Conservation (phyloP, 1,284 basidiomycete species). For the Malassezia vespertilionis region DNA sequence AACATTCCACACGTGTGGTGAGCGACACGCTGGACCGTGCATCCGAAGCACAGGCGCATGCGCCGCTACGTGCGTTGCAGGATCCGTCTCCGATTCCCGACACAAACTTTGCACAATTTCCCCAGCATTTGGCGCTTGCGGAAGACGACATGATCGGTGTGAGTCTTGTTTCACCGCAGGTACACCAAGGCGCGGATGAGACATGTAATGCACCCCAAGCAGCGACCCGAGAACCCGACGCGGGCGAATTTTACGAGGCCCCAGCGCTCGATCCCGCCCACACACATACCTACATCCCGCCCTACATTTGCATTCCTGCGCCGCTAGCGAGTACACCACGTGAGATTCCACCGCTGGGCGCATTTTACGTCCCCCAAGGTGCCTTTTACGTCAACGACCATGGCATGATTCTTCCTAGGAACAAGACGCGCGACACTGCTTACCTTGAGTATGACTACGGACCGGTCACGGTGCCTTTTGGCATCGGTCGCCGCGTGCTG, state of each 20-base stretch:
- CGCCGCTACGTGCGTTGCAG: no score
- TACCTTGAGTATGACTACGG: constrained; percentile 3
- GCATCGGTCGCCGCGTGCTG: constrained; percentile 39
- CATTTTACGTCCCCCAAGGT: constrained; percentile 10
- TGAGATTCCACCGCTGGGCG: neutral
- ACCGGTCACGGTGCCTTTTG: constrained; percentile 30
- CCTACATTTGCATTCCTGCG: constrained; percentile 10
- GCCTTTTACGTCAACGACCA: constrained; percentile 6
- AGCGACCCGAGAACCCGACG: neutral
- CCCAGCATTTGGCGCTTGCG: no score
- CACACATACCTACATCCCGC: neutral
- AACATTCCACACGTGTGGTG: no score
- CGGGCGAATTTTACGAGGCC: neutral
- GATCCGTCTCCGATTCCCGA: no score
- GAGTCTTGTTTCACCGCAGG: neutral
- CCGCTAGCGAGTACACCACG: neutral
- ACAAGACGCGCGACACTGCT: neutral
- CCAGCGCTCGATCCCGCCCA: neutral
- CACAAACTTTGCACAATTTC: no score
- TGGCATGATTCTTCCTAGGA: constrained; percentile 11
- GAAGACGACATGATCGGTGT: constrained; percentile 7
- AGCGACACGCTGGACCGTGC: no score
- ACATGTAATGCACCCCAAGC: neutral
- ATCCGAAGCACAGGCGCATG: no score
- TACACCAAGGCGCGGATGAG: neutral